Evolutionary conservation across 2,329 filamentous ascomycete genomes (phyloP), one percentile per base, ranked within the genome.

Genomic region (Nemania bipapillata): DNA sequence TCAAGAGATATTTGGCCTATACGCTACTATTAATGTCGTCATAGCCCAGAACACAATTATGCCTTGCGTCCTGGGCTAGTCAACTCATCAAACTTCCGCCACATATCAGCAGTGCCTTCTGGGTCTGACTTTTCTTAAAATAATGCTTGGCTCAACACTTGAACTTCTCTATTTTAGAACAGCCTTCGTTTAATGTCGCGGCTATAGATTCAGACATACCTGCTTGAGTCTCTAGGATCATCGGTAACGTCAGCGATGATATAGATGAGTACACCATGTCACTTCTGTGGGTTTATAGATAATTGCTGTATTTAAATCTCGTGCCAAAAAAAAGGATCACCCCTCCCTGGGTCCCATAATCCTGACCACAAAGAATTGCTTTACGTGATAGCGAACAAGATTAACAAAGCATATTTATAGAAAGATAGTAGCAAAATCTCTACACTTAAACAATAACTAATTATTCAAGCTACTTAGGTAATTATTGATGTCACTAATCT

Each of bases 121-220:
- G 35, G 24, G 22, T 66, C 37, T 8, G 47, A 30, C n/a, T 45
- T 54, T 2, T 62, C 28, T 2, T 47, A 40, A 61, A 37, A 50
- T 17, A 70, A 35, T 4, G 45, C 58, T 57, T 64, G 59, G 9
- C 59, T 50, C 17, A 64, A 28, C 2, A 55, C 54, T 3, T 67
- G 59, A 42, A 35, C 45, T 4, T 62, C 42, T 24, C 49, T 40
- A 2, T 60, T 59, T 11, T 40, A 11, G n/a, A 64, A 59, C 11
- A 70, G 24, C 40, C 68, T 63, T 28, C 54, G 55, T 24, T 66
- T 54, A 15, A 67, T 42, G n/a, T 67, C 68, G 26, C 37, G 28
- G 12, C 59, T 70, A 49, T 70, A 70, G 53, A 64, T 61, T 32
- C 63, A 59, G 5, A 70, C 64, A 22, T 64, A 55, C 42, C 32